Evolutionary conservation across 805 yeast genomes (phyloP).

Genomic region (Candida nitratophila): DNA sequence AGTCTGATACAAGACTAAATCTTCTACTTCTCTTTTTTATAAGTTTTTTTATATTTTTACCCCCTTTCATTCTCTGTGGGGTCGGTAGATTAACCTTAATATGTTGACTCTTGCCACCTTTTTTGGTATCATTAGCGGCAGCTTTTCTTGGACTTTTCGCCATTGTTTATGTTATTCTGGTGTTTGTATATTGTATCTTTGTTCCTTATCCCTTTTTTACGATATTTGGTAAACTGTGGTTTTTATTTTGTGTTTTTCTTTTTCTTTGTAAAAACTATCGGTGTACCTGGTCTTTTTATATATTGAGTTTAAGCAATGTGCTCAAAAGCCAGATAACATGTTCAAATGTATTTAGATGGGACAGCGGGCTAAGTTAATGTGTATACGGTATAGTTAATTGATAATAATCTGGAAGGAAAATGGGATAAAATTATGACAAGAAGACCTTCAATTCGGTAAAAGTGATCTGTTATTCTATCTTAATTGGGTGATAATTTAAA

Average conservation of each 20-base stretch:
- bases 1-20: slow-evolving; percentile 19
- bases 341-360: background rate
- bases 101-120: slow-evolving; percentile 6
- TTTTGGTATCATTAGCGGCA: slow-evolving; percentile 6
- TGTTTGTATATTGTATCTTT: background rate
- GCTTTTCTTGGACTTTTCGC: slow-evolving; percentile 25
- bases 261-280: background rate
- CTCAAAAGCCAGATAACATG: slow-evolving; percentile 1
- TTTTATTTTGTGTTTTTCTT: no score
- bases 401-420: no score
- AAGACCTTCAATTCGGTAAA: no score
- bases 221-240: background rate
- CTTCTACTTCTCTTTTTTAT: slow-evolving; percentile 11
- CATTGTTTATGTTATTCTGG: slow-evolving; percentile 15
- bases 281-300: background rate
- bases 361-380: no score
- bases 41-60: slow-evolving; percentile 8
- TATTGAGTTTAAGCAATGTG: background rate
- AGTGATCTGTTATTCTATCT: no score
- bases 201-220: background rate
- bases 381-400: no score
- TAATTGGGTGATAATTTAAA: no score
- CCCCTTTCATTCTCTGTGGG: slow-evolving; percentile 27
- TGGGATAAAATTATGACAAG: no score
- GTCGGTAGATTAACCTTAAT: slow-evolving; percentile 2